Conservation (phyloP, 2,329 filamentous ascomycete genomes). For the Talaromyces sp. region DNA sequence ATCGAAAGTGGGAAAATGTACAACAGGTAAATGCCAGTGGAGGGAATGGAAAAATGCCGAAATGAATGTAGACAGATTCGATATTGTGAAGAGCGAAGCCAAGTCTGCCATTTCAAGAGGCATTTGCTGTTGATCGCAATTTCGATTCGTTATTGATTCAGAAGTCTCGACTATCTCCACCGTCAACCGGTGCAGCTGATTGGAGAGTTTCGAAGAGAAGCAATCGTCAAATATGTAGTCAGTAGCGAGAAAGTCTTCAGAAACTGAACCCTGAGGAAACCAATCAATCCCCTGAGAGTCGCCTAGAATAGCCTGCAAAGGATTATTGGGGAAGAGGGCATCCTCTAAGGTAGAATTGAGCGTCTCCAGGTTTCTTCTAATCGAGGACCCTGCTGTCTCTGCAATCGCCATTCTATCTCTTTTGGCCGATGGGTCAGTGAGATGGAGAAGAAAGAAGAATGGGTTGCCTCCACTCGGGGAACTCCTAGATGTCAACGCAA, state of each 20-base stretch:
- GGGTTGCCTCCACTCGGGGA: constrained; percentile 9
- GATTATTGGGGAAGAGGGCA: constrained; percentile 17
- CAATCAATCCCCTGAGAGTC: neutral
- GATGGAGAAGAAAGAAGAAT: constrained; percentile 24
- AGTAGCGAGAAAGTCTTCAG: neutral
- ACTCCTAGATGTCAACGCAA: neutral
- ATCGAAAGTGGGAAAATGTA: constrained; percentile 27
- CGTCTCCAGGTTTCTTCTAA: constrained; percentile 21
- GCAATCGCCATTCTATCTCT: constrained; percentile 24
- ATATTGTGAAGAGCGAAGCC: constrained; percentile 17
- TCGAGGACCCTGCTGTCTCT: constrained; percentile 24
- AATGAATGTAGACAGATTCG: constrained; percentile 23
- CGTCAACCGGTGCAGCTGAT: constrained; percentile 20
- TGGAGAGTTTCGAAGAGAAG: constrained; percentile 19
- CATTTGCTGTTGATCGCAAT: neutral
- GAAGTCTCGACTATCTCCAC: constrained; percentile 24
- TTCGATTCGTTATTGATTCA: constrained; percentile 17
- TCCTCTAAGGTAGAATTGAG: constrained; percentile 23
- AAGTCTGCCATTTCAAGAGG: constrained; percentile 13
- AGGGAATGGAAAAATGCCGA: constrained; percentile 26
- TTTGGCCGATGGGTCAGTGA: constrained; percentile 22
- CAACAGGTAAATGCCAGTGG: constrained; percentile 26
- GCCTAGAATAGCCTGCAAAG: constrained; percentile 5
- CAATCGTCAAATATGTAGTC: constrained; percentile 11
- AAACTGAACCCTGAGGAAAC: neutral